These are phyloP conservation scores for Phytophthora pluvialis DNA, from an alignment of 352 stramenopile genomes.

Conservation along the genomic window DNA sequence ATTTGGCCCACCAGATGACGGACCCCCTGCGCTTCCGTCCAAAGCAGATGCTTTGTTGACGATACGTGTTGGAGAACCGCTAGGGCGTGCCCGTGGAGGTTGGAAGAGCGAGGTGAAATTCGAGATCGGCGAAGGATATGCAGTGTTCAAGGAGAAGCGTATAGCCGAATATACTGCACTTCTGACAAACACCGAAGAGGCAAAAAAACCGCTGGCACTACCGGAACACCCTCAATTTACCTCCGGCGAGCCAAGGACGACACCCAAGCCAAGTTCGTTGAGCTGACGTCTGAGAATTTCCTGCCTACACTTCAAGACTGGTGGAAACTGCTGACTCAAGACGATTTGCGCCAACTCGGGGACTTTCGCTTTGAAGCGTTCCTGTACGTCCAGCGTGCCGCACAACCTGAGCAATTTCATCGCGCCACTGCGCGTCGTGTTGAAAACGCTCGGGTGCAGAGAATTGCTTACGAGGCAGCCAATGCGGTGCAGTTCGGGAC, in stretches of 20 bases:
- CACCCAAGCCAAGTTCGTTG: slow-evolving; percentile 1
- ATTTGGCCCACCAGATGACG: too few species aligned
- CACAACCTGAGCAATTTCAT: slow-evolving; percentile 6
- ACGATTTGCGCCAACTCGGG: background rate
- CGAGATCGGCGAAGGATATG: slow-evolving; percentile 7
- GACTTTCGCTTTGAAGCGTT: slow-evolving; percentile 7
- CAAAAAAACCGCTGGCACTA: too few species aligned
- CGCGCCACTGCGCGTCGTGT: background rate
- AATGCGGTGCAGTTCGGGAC: too few species aligned
- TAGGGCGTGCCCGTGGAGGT: too few species aligned
- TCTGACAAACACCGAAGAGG: too few species aligned
- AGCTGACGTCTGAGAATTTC: background rate
- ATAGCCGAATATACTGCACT: too few species aligned
- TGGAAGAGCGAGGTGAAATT: slow-evolving; percentile 2
- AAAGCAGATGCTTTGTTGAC: too few species aligned
- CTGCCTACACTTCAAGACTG: background rate
- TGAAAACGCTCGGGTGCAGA: slow-evolving; percentile 1
- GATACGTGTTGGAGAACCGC: too few species aligned
- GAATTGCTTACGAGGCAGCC: slow-evolving; percentile 6
- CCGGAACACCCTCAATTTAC: too few species aligned
- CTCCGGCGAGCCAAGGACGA: slow-evolving; percentile 5
- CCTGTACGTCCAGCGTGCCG: background rate
- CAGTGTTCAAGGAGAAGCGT: slow-evolving; percentile 12
- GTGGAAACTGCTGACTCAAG: slow-evolving; percentile 1
- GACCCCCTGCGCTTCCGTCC: too few species aligned